Conservation (phyloP, 805 yeast genomes). For the Cyberlindnera suaveolens region DNA sequence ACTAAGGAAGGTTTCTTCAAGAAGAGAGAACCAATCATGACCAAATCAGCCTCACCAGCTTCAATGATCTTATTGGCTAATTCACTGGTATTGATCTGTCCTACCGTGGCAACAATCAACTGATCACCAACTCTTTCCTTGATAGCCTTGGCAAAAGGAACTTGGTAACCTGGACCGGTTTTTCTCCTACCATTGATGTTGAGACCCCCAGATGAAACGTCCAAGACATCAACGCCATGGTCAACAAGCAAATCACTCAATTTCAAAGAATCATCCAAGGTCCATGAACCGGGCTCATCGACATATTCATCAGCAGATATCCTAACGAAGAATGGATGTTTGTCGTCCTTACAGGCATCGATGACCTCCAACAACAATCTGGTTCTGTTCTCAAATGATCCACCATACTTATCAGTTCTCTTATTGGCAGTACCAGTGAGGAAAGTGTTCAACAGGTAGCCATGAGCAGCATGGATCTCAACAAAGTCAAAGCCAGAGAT, state of each 20-base stretch:
- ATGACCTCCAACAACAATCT: constrained; percentile 43
- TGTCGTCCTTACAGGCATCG: constrained; percentile 30
- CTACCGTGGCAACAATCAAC: constrained; percentile 46
- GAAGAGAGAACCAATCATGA: constrained; percentile 40
- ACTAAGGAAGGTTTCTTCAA: constrained; percentile 44
- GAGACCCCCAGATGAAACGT: constrained; percentile 40
- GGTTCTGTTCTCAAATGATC: constrained; percentile 49
- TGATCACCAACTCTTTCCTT: constrained; percentile 36
- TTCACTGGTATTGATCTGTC: constrained; percentile 31
- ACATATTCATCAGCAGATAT: constrained; percentile 10
- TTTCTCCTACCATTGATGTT: constrained; percentile 22
- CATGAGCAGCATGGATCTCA: constrained; percentile 40
- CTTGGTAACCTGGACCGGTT: not conserved
- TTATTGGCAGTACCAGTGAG: constrained; percentile 35
- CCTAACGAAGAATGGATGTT: constrained; percentile 34
- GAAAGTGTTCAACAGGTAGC: constrained; percentile 47
- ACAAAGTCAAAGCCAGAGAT: constrained; percentile 15
- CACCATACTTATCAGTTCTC: constrained; percentile 59
- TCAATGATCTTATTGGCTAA: constrained; percentile 36
- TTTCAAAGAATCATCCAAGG: constrained; percentile 18
- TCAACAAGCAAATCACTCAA: constrained; percentile 33
- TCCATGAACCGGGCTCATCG: constrained; percentile 14
- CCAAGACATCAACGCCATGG: constrained; percentile 45
- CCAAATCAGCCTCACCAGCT: constrained; percentile 39
- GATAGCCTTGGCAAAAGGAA: constrained; percentile 11